Conservation (phyloP, 306 rosid genomes). For the Benincasa hispida region DNA sequence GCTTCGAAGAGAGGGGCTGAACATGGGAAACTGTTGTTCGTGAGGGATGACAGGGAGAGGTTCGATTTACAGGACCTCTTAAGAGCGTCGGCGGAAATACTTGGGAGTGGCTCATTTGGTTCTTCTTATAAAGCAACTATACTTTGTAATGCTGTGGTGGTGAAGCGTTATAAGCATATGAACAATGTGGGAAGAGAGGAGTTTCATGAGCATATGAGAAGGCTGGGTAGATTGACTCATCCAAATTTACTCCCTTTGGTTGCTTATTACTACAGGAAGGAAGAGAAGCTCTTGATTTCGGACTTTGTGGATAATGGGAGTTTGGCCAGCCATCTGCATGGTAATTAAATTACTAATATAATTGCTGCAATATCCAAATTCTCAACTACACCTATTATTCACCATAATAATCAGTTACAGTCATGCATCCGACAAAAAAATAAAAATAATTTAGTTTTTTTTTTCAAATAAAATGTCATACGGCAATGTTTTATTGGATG, state of each 20-base stretch:
- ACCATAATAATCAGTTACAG: no score
- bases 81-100: constrained; percentile 66
- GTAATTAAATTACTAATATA: constrained; percentile 11
- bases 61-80: constrained; percentile 72
- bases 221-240: constrained; percentile 52
- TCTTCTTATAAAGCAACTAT: constrained; percentile 77
- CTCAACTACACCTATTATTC: no score
- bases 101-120: constrained; percentile 82
- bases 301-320: constrained; percentile 52
- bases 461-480: no score
- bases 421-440: no score
- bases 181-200: constrained; percentile 65
- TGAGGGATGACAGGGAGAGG: constrained; percentile 31
- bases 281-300: constrained; percentile 75
- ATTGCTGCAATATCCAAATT: no score
- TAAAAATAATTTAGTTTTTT: no score
- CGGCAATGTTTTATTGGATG: no score
- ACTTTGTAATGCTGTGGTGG: constrained; percentile 41
- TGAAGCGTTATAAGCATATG: constrained; percentile 85
- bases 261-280: constrained; percentile 63
- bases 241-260: constrained; percentile 64
- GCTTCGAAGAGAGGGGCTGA: constrained; percentile 24
- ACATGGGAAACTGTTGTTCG: constrained; percentile 43
- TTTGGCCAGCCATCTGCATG: constrained; percentile 81
- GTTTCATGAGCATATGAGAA: constrained; percentile 75